Evolutionary conservation across 225 moss, liverwort and hornwort genomes (phyloP).

Genomic region (Straminergon stramineum): DNA sequence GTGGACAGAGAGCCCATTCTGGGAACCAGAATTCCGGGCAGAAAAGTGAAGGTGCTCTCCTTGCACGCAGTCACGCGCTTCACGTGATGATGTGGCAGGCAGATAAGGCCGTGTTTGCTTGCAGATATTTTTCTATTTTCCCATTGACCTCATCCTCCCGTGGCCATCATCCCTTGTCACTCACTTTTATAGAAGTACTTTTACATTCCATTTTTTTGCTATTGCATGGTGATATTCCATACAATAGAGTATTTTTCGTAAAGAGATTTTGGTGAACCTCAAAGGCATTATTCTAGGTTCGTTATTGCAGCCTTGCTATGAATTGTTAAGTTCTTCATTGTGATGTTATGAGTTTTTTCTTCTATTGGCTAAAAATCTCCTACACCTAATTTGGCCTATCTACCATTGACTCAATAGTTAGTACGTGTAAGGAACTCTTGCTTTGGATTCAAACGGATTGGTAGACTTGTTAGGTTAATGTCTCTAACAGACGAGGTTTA

Average conservation of each 20-base stretch:
- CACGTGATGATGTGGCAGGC: neutral
- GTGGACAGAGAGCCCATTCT: neutral
- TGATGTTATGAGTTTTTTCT: neutral
- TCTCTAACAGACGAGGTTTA: neutral
- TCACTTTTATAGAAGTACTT: no score
- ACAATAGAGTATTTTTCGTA: no score
- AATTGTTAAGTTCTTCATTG: neutral
- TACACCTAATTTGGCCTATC: no score
- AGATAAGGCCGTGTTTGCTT: no score
- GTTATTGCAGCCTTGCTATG: no score
- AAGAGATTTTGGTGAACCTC: no score
- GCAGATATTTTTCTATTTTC: neutral
- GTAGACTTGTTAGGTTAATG: neutral
- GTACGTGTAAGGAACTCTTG: no score
- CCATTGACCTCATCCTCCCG: neutral
- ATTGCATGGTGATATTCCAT: no score
- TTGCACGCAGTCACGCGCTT: neutral
- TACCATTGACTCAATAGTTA: neutral
- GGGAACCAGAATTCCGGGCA: neutral
- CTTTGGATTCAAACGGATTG: neutral
- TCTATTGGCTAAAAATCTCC: neutral
- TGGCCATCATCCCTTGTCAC: no score
- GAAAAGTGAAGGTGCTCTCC: neutral
- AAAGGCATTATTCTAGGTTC: no score
- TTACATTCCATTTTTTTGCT: neutral